Evolutionary conservation across 306 rosid species (phyloP).

Genomic region (Citrullus amarus): DNA sequence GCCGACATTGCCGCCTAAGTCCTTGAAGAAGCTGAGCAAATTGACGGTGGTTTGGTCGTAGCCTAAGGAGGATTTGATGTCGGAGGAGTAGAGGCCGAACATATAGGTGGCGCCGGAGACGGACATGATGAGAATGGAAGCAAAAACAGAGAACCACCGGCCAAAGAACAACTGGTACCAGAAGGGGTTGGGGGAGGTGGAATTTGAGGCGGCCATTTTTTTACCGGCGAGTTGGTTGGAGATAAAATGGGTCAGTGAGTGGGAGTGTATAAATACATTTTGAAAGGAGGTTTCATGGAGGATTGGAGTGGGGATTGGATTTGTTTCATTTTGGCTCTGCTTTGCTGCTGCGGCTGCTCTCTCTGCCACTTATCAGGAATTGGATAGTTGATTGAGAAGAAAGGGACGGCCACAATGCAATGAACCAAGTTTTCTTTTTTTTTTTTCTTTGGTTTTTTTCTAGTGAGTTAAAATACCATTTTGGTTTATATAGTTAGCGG

Average conservation of each 20-base stretch:
- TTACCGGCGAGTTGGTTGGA: background rate
- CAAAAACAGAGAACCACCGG: constrained; percentile 62
- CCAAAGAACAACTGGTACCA: constrained; percentile 29
- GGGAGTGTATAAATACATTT: background rate
- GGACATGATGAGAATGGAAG: constrained; percentile 49
- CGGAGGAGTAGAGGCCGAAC: constrained; percentile 46
- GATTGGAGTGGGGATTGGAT: background rate
- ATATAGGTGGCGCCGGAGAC: constrained; percentile 60
- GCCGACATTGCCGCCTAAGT: constrained; percentile 53
- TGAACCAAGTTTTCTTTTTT: no score
- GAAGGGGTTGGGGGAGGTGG: background rate
- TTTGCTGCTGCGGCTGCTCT: background rate
- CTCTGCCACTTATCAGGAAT: background rate
- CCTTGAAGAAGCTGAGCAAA: constrained; percentile 71
- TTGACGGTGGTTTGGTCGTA: constrained; percentile 69
- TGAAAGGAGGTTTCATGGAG: background rate
- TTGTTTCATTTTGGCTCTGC: no score
- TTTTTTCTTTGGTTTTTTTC: no score
- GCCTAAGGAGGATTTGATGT: constrained; percentile 38
- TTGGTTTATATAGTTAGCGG: no score
- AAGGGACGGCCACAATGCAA: background rate
- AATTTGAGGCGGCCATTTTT: background rate
- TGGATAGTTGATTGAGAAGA: background rate
- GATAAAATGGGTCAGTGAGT: background rate
- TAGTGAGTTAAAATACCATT: no score